Evolutionary conservation across 441 rosid genomes (phyloP).

Genomic region (Brassica hybrid): DNA sequence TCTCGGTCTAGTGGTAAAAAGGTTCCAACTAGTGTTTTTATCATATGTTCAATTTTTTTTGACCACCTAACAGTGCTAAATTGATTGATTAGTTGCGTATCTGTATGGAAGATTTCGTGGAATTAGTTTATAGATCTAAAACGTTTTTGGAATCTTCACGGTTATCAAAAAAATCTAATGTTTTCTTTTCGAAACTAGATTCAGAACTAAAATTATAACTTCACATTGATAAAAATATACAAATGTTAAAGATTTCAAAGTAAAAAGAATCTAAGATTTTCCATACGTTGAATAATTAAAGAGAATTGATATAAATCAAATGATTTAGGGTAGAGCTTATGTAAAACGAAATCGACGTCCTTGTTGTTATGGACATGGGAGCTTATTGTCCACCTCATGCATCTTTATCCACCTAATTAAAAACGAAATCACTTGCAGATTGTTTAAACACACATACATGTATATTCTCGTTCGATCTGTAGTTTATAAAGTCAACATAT

Average conservation of each 20-base stretch:
- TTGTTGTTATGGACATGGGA: conserved; percentile 22
- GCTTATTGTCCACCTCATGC: conserved; percentile 20
- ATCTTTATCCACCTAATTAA: conserved; percentile 14
- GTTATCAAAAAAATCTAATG: background rate
- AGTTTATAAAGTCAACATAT: conserved; percentile 12
- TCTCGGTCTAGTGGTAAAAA: too few species aligned
- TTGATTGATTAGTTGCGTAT: too few species aligned
- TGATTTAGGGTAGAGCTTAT: background rate
- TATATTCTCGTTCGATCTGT: conserved; percentile 5
- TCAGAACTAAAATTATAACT: background rate
- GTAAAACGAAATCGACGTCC: too few species aligned
- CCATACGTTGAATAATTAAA: background rate
- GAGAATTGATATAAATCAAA: conserved; percentile 4
- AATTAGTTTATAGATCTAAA: too few species aligned
- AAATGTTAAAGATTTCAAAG: background rate
- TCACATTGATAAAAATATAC: background rate
- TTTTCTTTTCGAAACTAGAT: background rate
- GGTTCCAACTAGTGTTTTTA: too few species aligned
- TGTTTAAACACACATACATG: conserved; percentile 4
- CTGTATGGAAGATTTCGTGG: too few species aligned
- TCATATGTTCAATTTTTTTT: too few species aligned
- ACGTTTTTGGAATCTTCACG: too few species aligned
- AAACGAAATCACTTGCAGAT: conserved; percentile 13
- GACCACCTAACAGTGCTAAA: too few species aligned
- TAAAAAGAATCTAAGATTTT: background rate